Percentiles rank a stretch among this genome's conserved stretches.
Conservation (phyloP, 1,139 yeast genomes). For the Ogataea hybrid region DNA sequence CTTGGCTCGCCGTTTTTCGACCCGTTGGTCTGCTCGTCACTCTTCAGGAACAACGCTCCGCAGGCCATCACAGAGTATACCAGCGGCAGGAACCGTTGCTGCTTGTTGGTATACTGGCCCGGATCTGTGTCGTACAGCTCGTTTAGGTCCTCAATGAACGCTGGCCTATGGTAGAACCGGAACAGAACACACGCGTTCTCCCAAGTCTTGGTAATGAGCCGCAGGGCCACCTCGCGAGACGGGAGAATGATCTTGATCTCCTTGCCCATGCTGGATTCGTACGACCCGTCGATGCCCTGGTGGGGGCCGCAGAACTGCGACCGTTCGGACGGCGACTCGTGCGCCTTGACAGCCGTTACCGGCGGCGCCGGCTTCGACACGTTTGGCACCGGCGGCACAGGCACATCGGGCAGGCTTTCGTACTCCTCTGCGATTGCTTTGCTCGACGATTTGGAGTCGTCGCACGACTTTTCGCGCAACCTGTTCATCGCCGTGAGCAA, state of each 20-base stretch:
- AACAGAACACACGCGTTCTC: constrained; percentile 81
- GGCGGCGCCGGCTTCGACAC: constrained; percentile 13
- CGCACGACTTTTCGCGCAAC: constrained; percentile 22
- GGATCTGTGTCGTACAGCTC: constrained; percentile 68
- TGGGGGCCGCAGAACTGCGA: constrained; percentile 14
- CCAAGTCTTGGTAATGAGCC: constrained; percentile 77
- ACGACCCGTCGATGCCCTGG: constrained; percentile 37
- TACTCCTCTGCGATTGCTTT: constrained; percentile 26
- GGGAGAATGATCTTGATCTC: constrained; percentile 74
- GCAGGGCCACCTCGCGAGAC: constrained; percentile 67
- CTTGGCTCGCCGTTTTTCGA: constrained; percentile 35
- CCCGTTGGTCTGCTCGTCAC: constrained; percentile 33
- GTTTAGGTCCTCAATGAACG: constrained; percentile 58
- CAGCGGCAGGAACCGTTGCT: constrained; percentile 73
- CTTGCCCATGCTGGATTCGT: constrained; percentile 38
- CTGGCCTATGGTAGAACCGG: constrained; percentile 83
- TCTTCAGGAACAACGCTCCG: constrained; percentile 68
- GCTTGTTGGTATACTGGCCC: constrained; percentile 65
- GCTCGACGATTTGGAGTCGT: constrained; percentile 19
- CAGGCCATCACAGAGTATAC: constrained; percentile 70
- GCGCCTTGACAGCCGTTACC: constrained; percentile 3
- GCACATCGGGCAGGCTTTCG: constrained; percentile 29
- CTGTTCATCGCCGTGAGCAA: constrained; percentile 29
- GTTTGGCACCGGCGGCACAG: constrained; percentile 27
- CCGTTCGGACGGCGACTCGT: constrained; percentile 16